These are phyloP conservation scores for Aspergillus niger DNA, from an alignment of 2,329 filamentous ascomycete species.

Conservation along the genomic window DNA sequence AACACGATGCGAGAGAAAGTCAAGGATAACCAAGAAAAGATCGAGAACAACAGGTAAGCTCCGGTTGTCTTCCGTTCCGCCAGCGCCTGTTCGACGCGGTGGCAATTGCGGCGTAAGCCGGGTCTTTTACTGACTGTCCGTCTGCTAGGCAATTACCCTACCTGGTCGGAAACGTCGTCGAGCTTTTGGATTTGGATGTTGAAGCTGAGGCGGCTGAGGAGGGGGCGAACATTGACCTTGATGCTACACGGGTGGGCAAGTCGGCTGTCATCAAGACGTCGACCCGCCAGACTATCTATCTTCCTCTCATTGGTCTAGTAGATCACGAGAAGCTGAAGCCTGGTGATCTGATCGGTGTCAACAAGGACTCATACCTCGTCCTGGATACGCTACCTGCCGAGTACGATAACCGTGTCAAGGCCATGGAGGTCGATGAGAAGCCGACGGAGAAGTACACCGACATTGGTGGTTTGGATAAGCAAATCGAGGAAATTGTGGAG, in stretches of 20 bases:
- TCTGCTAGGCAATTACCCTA: constrained; percentile 84
- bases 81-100: constrained; percentile 5
- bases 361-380: constrained; percentile 98
- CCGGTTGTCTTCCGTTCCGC: background rate
- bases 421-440: constrained; percentile 99
- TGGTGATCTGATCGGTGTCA: constrained; percentile 94
- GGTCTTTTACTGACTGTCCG: constrained; percentile 11
- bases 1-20: constrained; percentile 97
- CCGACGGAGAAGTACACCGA: constrained; percentile 98
- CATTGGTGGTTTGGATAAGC: constrained; percentile 95
- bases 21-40: constrained; percentile 98
- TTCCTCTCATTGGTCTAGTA: constrained; percentile 93
- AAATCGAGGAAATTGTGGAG: constrained; percentile 98
- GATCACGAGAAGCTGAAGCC: constrained; percentile 95
- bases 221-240: constrained; percentile 96
- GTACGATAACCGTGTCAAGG: constrained; percentile 98
- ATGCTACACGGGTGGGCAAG: constrained; percentile 94
- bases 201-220: constrained; percentile 95
- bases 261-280: constrained; percentile 99
- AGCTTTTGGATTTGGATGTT: constrained; percentile 93
- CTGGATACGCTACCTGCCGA: constrained; percentile 95
- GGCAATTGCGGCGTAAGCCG: constrained; percentile 3
- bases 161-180: constrained; percentile 96
- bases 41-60: constrained; percentile 89
- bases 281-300: constrained; percentile 96